A percentile compares a stretch with the other conserved stretches of the same genome.
Evolutionary conservation across 1,284 basidiomycete species (phyloP).

Genomic region (Apiotrichum mycotoxinovorans): DNA sequence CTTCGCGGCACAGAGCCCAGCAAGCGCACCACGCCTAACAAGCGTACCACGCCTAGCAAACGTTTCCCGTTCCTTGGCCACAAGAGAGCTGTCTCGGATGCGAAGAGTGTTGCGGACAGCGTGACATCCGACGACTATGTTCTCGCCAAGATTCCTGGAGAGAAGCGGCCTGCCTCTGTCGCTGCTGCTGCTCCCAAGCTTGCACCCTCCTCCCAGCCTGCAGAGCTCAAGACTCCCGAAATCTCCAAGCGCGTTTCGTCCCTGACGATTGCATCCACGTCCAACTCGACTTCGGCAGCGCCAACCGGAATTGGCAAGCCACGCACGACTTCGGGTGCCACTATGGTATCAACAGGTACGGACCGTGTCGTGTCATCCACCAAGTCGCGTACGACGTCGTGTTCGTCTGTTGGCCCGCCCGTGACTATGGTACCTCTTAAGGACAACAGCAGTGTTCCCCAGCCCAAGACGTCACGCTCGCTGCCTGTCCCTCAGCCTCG

Average conservation of each 20-base stretch:
- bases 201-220: too few relatives aligned
- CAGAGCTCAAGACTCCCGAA: not conserved
- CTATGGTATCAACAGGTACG: not conserved
- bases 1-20: not conserved
- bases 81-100: slow-evolving; percentile 2
- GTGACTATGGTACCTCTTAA: slow-evolving; percentile 13
- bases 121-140: slow-evolving; percentile 3
- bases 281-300: not conserved
- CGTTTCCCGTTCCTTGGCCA: slow-evolving; percentile 13
- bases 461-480: not conserved
- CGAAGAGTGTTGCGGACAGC: not conserved
- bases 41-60: too few relatives aligned
- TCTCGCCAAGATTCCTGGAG: not conserved
- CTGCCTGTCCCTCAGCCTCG: not conserved
- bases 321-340: not conserved
- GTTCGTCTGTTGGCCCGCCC: not conserved
- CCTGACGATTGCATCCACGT: not conserved
- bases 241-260: slow-evolving; percentile 3
- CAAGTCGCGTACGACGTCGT: not conserved
- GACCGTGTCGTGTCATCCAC: not conserved
- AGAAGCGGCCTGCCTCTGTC: not conserved
- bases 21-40: too few relatives aligned
- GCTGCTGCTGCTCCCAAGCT: not conserved
- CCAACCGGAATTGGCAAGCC: not conserved
- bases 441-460: slow-evolving; percentile 5